Conservation (phyloP, 2,329 filamentous ascomycete genomes). For the Fusarium robinianum region DNA sequence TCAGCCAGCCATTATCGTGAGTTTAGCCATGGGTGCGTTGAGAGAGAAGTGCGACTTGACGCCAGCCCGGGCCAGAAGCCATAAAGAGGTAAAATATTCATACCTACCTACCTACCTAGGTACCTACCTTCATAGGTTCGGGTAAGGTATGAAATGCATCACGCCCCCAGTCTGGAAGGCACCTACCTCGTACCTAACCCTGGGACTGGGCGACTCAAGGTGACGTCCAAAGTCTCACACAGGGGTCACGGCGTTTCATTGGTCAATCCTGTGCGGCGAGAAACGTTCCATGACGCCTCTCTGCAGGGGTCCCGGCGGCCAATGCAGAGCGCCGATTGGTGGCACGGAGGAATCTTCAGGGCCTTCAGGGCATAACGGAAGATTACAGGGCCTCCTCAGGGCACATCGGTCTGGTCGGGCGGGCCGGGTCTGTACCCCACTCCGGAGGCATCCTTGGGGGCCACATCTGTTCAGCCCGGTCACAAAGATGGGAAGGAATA, state of each 20-base stretch:
- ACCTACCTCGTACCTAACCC: neutral
- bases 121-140: no score
- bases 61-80: neutral
- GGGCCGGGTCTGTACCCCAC: constrained; percentile 6
- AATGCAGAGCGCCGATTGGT: constrained; percentile 31
- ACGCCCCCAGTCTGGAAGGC: no score
- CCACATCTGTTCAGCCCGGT: no score
- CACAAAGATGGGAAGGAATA: no score
- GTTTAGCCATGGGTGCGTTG: constrained; percentile 14
- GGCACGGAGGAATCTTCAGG: constrained; percentile 23
- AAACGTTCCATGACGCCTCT: constrained; percentile 32
- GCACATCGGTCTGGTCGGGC: constrained; percentile 21
- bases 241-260: constrained; percentile 27
- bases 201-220: no score
- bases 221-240: constrained; percentile 16
- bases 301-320: constrained; percentile 19
- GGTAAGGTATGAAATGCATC: no score
- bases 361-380: constrained; percentile 7
- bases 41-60: neutral
- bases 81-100: no score
- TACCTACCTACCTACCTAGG: no score
- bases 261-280: constrained; percentile 16
- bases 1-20: constrained; percentile 16
- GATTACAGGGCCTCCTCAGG: constrained; percentile 13
- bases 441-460: constrained; percentile 9